Conservation (phyloP, 129 eudicot species). For the Flaveria brownii region DNA sequence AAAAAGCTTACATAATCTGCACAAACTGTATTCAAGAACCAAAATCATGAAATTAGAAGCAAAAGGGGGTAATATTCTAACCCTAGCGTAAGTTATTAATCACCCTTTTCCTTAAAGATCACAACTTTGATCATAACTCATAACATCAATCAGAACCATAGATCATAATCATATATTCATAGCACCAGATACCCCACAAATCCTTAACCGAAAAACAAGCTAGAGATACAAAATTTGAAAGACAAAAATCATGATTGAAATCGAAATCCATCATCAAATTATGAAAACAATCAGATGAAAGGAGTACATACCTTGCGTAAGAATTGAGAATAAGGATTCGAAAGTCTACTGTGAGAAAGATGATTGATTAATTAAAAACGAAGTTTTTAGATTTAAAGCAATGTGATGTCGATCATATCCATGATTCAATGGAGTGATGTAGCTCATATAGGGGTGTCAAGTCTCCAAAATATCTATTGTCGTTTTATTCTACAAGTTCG, state of each 20-base stretch:
- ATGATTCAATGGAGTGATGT: not conserved
- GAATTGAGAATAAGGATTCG: conserved; percentile 10
- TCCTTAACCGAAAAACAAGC: conserved; percentile 21
- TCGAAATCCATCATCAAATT: not conserved
- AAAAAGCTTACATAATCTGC: not conserved
- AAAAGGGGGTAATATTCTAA: not conserved
- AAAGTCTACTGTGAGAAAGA: conserved; percentile 13
- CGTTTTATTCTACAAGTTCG: not conserved
- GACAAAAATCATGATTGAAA: not conserved
- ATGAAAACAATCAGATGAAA: not conserved
- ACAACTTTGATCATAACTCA: conserved; percentile 17
- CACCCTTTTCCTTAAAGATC: conserved; percentile 19
- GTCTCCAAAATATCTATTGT: no score
- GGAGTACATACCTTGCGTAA: conserved; percentile 27
- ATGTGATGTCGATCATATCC: conserved; percentile 16
- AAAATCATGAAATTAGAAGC: not conserved
- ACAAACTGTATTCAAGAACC: not conserved
- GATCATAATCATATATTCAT: not conserved
- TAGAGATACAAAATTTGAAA: conserved; percentile 1
- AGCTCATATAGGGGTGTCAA: no score
- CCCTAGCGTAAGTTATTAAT: conserved; percentile 17
- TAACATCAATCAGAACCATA: conserved; percentile 10
- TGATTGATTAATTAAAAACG: not conserved
- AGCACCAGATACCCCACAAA: conserved; percentile 14
- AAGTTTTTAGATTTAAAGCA: conserved; percentile 26